phyloP scores from a whole-genome alignment of 108 stramenopile species.

The Cyclotella kingstonii region DNA sequence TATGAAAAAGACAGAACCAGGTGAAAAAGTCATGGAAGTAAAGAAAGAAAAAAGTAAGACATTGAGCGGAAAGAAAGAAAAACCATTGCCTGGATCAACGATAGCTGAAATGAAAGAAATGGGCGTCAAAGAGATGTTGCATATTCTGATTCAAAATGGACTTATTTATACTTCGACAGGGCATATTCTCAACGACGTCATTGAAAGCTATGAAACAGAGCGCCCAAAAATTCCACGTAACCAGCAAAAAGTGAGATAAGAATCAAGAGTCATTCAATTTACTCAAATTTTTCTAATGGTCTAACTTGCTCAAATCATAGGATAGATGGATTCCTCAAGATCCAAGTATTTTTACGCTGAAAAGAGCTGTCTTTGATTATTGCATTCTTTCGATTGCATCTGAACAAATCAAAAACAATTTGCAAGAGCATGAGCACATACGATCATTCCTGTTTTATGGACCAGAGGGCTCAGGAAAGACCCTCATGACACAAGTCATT shows the following conservation, averaged over 20 bases:
- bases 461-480: slow-evolving; percentile 74
- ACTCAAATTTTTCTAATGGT: too few species aligned
- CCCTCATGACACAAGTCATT: slow-evolving; percentile 74
- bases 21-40: slow-evolving; percentile 40
- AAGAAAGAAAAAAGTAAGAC: slow-evolving; percentile 57
- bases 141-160: slow-evolving; percentile 55
- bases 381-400: slow-evolving; percentile 69
- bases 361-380: slow-evolving; percentile 67
- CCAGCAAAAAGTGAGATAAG: slow-evolving; percentile 34
- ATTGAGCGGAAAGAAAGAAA: slow-evolving; percentile 64
- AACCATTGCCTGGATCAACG: slow-evolving; percentile 77
- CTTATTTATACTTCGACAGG: slow-evolving; percentile 39
- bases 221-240: slow-evolving; percentile 21
- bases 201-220: slow-evolving; percentile 49
- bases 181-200: slow-evolving; percentile 36
- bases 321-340: slow-evolving; percentile 65
- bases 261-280: neutral
- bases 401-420: slow-evolving; percentile 28
- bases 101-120: slow-evolving; percentile 61
- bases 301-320: slow-evolving; percentile 2
- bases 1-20: slow-evolving; percentile 47
- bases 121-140: slow-evolving; percentile 65
- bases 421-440: slow-evolving; percentile 42
- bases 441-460: slow-evolving; percentile 77
- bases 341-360: slow-evolving; percentile 71